These are phyloP conservation scores for Phytophthora litchii DNA, from an alignment of 352 stramenopile species.

Conservation along the genomic window DNA sequence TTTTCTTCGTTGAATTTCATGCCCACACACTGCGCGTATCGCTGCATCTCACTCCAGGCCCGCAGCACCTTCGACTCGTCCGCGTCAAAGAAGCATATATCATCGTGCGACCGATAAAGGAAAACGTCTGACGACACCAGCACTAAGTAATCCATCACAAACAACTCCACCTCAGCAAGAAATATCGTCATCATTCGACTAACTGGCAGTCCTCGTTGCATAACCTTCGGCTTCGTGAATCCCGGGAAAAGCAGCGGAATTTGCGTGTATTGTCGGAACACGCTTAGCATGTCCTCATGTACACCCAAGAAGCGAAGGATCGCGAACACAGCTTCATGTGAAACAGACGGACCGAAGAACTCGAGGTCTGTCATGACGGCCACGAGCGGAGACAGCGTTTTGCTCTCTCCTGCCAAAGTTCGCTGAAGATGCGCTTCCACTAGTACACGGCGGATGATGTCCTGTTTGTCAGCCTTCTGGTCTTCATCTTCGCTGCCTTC, in stretches of 20 bases:
- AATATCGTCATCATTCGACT: constrained; percentile 47
- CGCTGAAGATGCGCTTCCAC: constrained; percentile 41
- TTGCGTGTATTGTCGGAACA: constrained; percentile 47
- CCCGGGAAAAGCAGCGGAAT: constrained; percentile 50
- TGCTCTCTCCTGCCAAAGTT: constrained; percentile 10
- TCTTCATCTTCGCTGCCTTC: constrained; percentile 10
- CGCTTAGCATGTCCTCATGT: constrained; percentile 29
- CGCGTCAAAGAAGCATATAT: constrained; percentile 53
- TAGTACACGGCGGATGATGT: constrained; percentile 49
- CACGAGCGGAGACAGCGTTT: constrained; percentile 24
- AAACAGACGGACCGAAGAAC: constrained; percentile 52
- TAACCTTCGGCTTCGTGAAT: constrained; percentile 29
- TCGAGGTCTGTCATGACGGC: constrained; percentile 55
- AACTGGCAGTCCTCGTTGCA: constrained; percentile 45
- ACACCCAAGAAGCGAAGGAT: constrained; percentile 46
- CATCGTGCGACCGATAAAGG: constrained; percentile 54
- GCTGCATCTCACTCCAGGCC: constrained; percentile 48
- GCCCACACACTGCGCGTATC: constrained; percentile 22
- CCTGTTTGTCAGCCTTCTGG: constrained; percentile 37
- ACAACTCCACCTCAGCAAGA: constrained; percentile 48
- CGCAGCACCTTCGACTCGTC: constrained; percentile 36
- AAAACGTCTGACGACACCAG: constrained; percentile 36
- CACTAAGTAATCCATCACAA: constrained; percentile 55
- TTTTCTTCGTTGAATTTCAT: constrained; percentile 52
- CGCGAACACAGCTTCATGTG: constrained; percentile 49